Evolutionary conservation across 805 yeast genomes (phyloP).

Genomic region (Yueomyces sp.): DNA sequence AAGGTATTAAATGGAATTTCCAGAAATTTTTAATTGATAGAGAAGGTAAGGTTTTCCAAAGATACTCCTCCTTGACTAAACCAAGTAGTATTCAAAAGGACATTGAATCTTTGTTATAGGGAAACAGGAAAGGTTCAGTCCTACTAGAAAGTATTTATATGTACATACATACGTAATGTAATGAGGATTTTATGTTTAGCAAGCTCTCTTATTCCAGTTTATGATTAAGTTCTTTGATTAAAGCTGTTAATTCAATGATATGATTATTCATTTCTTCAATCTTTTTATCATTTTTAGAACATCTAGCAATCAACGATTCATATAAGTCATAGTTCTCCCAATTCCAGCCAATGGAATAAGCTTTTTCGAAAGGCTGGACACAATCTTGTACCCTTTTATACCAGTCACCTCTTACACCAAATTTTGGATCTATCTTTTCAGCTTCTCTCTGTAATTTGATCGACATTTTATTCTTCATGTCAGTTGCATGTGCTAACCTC

Average conservation of each 20-base stretch:
- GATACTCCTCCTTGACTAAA: slow-evolving; percentile 58
- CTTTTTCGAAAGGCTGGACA: neutral
- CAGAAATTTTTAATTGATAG: slow-evolving; percentile 53
- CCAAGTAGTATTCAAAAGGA: slow-evolving; percentile 49
- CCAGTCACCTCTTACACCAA: slow-evolving; percentile 44
- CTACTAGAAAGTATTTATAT: no score
- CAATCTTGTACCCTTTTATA: slow-evolving; percentile 27
- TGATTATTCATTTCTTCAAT: slow-evolving; percentile 1
- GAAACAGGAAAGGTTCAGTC: neutral
- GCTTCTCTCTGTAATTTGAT: slow-evolving; percentile 44
- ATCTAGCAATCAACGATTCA: neutral
- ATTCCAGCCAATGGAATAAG: neutral
- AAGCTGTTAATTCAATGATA: slow-evolving; percentile 1
- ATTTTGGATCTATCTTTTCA: slow-evolving; percentile 57
- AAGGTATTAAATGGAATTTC: slow-evolving; percentile 68
- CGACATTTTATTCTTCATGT: slow-evolving; percentile 18
- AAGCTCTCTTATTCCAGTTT: neutral
- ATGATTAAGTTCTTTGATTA: slow-evolving; percentile 1
- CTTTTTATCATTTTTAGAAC: neutral
- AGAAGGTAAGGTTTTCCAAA: slow-evolving; percentile 39
- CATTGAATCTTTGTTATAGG: slow-evolving; percentile 40
- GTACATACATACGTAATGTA: no score
- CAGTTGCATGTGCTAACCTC: slow-evolving; percentile 17
- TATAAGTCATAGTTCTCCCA: neutral
- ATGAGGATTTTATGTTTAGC: neutral